Evolutionary conservation across 1,284 basidiomycete genomes (phyloP).

Genomic region (Microstroma glucosiphilum): DNA sequence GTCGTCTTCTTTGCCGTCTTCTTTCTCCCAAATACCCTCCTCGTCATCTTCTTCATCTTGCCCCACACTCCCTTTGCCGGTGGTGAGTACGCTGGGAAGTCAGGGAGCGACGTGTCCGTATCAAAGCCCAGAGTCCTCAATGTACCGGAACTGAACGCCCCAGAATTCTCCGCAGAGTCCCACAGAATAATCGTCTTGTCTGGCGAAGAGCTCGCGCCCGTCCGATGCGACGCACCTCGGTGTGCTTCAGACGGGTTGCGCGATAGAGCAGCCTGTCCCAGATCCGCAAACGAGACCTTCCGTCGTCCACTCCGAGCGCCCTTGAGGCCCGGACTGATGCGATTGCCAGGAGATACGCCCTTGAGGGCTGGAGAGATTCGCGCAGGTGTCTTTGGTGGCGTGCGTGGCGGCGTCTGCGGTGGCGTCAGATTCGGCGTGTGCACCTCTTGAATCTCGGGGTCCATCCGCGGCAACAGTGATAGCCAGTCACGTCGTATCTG

Average conservation of each 20-base stretch:
- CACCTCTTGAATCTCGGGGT: too few species aligned
- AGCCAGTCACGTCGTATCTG: too few species aligned
- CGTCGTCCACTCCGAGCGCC: neutral
- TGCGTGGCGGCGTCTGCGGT: neutral
- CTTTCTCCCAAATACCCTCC: neutral
- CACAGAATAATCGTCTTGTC: neutral
- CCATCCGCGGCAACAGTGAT: too few species aligned
- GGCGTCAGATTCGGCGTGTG: neutral
- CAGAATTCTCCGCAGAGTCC: neutral
- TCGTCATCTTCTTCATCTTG: slow-evolving; percentile 1
- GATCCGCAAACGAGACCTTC: neutral
- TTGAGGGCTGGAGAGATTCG: neutral
- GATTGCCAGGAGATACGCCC: too few species aligned
- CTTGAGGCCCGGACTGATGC: too few species aligned
- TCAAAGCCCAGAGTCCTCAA: neutral
- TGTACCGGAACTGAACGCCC: neutral
- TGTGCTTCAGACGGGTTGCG: neutral
- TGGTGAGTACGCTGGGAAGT: neutral
- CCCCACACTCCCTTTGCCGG: neutral
- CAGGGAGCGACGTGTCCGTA: neutral
- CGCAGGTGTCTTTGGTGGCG: neutral
- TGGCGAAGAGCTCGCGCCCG: neutral
- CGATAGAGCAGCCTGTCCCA: neutral
- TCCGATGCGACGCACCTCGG: neutral
- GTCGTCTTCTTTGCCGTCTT: slow-evolving; percentile 3